Percentiles rank a stretch among this genome's conserved stretches.
These are phyloP conservation scores for Metarhizium rileyi DNA, from an alignment of 2,329 filamentous ascomycete species.

Conservation along the genomic window DNA sequence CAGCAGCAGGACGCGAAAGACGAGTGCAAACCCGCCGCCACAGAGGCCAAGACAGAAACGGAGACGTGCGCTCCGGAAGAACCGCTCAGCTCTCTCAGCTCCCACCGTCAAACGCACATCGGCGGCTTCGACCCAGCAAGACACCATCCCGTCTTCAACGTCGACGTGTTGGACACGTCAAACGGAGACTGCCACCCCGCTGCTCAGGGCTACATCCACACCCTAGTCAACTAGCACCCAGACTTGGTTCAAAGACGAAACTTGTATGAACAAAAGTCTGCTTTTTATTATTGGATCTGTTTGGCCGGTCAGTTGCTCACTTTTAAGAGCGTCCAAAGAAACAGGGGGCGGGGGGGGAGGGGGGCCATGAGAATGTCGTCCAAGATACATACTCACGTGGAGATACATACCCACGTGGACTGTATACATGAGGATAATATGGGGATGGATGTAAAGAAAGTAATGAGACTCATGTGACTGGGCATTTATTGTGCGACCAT, in stretches of 20 bases:
- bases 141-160: constrained; percentile 3
- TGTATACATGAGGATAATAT: no score
- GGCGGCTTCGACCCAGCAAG: constrained; percentile 1
- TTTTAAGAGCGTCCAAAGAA: no score
- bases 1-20: not conserved
- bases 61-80: not conserved
- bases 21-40: not conserved
- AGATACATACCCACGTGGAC: no score
- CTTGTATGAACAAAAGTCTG: not conserved
- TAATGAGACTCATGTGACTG: no score
- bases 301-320: no score
- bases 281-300: no score
- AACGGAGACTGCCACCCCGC: not conserved
- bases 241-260: not conserved
- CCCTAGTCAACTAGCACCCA: not conserved
- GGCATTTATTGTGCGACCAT: no score
- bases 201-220: constrained; percentile 1
- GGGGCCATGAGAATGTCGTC: no score
- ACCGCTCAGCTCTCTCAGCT: not conserved
- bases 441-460: no score
- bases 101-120: not conserved
- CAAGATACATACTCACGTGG: not conserved
- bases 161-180: not conserved
- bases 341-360: no score
- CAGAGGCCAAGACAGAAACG: not conserved